Evolutionary conservation across 805 yeast genomes (phyloP), one percentile per base, ranked within the genome.

Genomic region (Teunomyces cretensis): DNA sequence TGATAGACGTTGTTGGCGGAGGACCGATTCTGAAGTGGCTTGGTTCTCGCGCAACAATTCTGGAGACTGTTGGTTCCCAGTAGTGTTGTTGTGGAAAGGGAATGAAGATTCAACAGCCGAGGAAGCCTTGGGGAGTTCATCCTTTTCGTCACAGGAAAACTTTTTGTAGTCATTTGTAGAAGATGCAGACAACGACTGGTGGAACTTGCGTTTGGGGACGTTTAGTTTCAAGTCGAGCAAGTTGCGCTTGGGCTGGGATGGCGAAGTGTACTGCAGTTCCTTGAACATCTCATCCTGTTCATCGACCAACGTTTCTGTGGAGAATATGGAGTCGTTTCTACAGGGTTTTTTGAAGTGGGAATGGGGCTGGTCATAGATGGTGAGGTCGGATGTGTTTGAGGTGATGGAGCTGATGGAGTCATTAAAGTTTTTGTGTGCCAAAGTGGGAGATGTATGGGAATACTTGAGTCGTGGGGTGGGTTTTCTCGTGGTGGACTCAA

Each of bases 231-330:
- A 48, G 33, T 52, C 54, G 5, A 52, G 46, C n/a, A 43, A 44
- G 47, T 36, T 45, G 36, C 43, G 24, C 37, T 35, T 28, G 6
- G 28, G 35, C 11, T 13, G 15, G 4, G 12, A 11, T n/a, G 22
- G 38, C 7, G 38, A 19, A 19, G 22, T 22, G 2, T n/a, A 19
- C n/a, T 24, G 13, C 28, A 22, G 38, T n/a, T 35, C 38, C 13
- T 35, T 19, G 13, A 12, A 19, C 13, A 24, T 9, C 4, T 19
- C 38, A 3, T 35, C 38, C 9, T 35, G 38, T 2, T 56, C 65
- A n/a, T 64, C 68, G 12, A 65, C 67, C 32, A 67, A 47, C 3
- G 71, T 67, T 12, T 65, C 70, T 1, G 65, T 58, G n/a, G 69
- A 64, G 9, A 50, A 27, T 16, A 53, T 49, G 27, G 54, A 51